These are phyloP conservation scores for Cunninghamia lanceolata DNA, from an alignment of 75 land plant species.

Conservation along the genomic window DNA sequence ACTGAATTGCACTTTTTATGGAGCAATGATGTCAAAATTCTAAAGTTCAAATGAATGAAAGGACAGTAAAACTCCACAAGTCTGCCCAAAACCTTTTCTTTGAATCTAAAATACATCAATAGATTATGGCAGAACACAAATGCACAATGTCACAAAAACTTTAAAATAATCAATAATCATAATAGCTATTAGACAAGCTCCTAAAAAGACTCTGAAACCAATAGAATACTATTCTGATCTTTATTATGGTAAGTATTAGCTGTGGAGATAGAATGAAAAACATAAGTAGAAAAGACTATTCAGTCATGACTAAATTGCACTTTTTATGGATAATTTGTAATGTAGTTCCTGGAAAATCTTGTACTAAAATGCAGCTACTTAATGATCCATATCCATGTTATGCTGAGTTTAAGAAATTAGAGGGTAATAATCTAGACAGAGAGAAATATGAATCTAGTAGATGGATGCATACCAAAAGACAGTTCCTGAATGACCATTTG, in stretches of 20 bases:
- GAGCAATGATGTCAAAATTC: background rate
- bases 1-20: no score
- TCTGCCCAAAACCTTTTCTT: background rate
- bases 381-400: background rate
- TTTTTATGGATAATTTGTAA: background rate
- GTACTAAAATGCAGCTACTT: background rate
- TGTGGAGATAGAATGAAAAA: background rate
- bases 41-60: background rate
- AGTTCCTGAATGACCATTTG: background rate
- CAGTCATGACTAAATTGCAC: background rate
- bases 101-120: background rate
- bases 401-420: background rate
- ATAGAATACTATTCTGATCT: background rate
- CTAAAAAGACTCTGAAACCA: background rate
- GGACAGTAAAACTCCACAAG: background rate
- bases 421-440: background rate
- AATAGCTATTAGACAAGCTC: background rate
- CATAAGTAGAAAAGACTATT: background rate
- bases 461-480: background rate
- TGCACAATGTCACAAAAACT: background rate
- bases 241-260: background rate
- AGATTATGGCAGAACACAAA: background rate
- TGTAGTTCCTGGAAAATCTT: background rate
- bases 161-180: background rate
- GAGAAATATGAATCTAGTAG: background rate